A percentile compares a stretch with the other conserved stretches of the same genome.
Conservation (phyloP, 2,329 filamentous ascomycete genomes). For the Phyllosticta citrichinensis region DNA sequence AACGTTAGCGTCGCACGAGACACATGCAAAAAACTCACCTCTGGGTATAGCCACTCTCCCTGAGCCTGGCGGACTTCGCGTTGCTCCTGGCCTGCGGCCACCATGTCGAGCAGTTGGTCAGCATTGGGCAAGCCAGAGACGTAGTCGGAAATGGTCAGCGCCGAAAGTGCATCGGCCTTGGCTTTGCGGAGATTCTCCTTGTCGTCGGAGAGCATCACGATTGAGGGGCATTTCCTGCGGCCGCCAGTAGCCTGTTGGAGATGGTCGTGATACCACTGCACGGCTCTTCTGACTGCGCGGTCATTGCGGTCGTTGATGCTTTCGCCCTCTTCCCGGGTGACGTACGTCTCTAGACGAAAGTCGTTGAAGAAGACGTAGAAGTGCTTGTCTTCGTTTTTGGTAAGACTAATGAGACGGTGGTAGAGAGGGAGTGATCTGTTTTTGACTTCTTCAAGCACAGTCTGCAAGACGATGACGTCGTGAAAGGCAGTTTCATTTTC, state of each 20-base stretch:
- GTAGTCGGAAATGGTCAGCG: constrained; percentile 59
- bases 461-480: constrained; percentile 94
- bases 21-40: constrained; percentile 28
- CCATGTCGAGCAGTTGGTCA: constrained; percentile 84
- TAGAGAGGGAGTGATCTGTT: constrained; percentile 91
- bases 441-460: constrained; percentile 89
- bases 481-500: constrained; percentile 87
- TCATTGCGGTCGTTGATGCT: constrained; percentile 96
- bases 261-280: constrained; percentile 84
- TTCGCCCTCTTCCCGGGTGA: constrained; percentile 64
- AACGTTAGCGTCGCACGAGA: neutral
- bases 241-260: constrained; percentile 53
- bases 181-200: constrained; percentile 78
- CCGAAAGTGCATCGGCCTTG: constrained; percentile 61
- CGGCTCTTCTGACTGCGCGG: constrained; percentile 74
- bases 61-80: constrained; percentile 55
- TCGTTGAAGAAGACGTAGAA: constrained; percentile 99
- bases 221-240: constrained; percentile 51
- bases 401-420: constrained; percentile 81
- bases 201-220: constrained; percentile 93
- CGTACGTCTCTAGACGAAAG: constrained; percentile 85
- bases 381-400: constrained; percentile 91
- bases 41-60: constrained; percentile 69
- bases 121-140: constrained; percentile 76
- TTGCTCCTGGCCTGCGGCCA: constrained; percentile 66